Conservation (phyloP, 768 basidiomycete species). For the Agaricus subrufescens region DNA sequence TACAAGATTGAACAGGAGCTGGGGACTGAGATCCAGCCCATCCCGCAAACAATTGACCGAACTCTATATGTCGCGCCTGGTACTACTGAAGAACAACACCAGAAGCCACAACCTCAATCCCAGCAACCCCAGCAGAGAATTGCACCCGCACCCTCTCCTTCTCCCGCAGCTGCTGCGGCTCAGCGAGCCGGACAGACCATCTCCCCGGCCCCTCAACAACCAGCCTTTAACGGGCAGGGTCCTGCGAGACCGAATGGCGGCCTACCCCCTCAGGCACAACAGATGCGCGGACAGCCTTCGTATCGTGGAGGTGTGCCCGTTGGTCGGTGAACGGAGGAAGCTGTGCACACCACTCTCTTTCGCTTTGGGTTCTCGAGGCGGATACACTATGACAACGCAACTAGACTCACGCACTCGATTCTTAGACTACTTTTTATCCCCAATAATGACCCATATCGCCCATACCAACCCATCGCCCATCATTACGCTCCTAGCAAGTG, state of each 20-base stretch:
- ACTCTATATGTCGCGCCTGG: conserved; percentile 89
- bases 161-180: conserved; percentile 9
- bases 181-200: conserved; percentile 7
- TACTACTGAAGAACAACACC: conserved; percentile 37
- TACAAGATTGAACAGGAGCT: conserved; percentile 98
- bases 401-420: neutral
- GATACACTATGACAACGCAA: neutral
- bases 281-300: conserved; percentile 22
- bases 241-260: conserved; percentile 18
- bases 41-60: conserved; percentile 88
- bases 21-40: conserved; percentile 96
- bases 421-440: neutral
- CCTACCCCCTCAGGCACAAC: conserved; percentile 15
- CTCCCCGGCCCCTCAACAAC: conserved; percentile 8
- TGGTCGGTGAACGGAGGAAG: conserved; percentile 23
- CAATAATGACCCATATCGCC: neutral
- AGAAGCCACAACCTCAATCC: conserved; percentile 25
- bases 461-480: neutral
- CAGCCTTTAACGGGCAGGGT: conserved; percentile 10
- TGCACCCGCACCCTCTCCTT: conserved; percentile 15
- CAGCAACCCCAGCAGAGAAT: conserved; percentile 21
- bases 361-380: neutral
- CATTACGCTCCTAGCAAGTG: no score
- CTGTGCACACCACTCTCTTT: conserved; percentile 4
- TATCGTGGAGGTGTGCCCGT: conserved; percentile 35